A percentile compares a stretch with the other conserved stretches of the same genome.
Conservation (phyloP, 2,329 filamentous ascomycete species). For the Penicillium aurantiogriseum region DNA sequence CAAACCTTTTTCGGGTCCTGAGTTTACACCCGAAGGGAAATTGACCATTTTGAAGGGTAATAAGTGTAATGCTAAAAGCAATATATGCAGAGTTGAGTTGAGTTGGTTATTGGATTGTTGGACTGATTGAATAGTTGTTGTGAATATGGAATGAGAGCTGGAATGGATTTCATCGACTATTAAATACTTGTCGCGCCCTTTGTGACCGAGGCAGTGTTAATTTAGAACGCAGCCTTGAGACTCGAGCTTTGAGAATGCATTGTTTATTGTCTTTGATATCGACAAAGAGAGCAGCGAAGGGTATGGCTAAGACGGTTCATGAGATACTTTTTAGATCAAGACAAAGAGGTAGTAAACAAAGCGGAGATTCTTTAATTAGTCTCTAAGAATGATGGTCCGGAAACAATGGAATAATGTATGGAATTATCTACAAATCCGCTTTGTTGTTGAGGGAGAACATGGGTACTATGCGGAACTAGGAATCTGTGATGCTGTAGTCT, state of each 20-base stretch:
- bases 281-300: background rate
- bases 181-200: background rate
- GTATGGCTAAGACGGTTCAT: background rate
- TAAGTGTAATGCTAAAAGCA: background rate
- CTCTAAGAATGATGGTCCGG: no score
- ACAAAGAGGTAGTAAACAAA: no score
- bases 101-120: background rate
- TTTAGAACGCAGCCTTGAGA: background rate
- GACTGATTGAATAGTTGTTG: background rate
- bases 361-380: no score
- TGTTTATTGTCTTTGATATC: background rate
- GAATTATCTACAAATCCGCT: no score
- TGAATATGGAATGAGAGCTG: background rate
- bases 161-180: background rate
- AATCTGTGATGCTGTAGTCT: no score
- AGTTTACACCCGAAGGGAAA: background rate
- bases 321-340: no score
- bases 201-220: background rate
- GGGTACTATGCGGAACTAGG: no score
- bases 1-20: background rate
- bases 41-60: background rate
- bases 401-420: no score
- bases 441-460: no score
- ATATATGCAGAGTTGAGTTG: background rate
- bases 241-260: background rate